Percentiles rank a stretch among this genome's conserved stretches.
Conservation (phyloP, 2,329 filamentous ascomycete species). For the Verticillium isaacii region DNA sequence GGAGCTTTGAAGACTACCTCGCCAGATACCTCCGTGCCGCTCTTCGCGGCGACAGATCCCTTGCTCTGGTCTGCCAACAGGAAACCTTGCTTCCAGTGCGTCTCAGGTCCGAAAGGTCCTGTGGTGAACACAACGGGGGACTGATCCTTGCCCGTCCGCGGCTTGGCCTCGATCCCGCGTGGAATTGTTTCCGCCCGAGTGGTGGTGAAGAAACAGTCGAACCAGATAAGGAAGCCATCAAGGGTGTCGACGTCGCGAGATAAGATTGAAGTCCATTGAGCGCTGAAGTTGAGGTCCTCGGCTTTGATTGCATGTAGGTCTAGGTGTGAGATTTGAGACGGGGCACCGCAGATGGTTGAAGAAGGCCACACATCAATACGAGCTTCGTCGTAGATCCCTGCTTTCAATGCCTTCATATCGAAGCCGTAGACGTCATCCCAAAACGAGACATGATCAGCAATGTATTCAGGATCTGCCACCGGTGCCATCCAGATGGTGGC, state of each 20-base stretch:
- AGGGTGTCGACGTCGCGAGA: constrained; percentile 59
- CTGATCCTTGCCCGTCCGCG: constrained; percentile 23
- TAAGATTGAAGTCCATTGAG: constrained; percentile 59
- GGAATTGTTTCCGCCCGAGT: constrained; percentile 47
- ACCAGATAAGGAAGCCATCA: constrained; percentile 91
- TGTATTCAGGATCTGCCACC: constrained; percentile 70
- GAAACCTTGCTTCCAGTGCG: constrained; percentile 88
- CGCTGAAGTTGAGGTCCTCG: constrained; percentile 71
- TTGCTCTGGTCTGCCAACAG: constrained; percentile 43
- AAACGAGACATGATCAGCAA: constrained; percentile 73
- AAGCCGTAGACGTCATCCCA: constrained; percentile 95
- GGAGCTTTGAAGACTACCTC: constrained; percentile 67
- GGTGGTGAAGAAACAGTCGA: constrained; percentile 85
- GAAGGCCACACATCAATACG: constrained; percentile 68
- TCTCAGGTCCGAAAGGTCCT: constrained; percentile 68
- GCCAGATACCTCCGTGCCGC: constrained; percentile 57
- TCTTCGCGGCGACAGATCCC: constrained; percentile 29
- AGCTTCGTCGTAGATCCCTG: constrained; percentile 76
- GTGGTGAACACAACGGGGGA: constrained; percentile 74
- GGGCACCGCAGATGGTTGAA: constrained; percentile 52
- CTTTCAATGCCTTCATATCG: constrained; percentile 87
- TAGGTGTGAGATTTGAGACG: constrained; percentile 66
- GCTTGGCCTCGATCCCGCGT: constrained; percentile 43
- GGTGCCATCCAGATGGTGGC: constrained; percentile 80
- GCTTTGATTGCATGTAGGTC: constrained; percentile 69